Percentiles rank a stretch among this genome's conserved stretches.
Conservation (phyloP, 73 alveolate species). For the Paramecium octaurelia region DNA sequence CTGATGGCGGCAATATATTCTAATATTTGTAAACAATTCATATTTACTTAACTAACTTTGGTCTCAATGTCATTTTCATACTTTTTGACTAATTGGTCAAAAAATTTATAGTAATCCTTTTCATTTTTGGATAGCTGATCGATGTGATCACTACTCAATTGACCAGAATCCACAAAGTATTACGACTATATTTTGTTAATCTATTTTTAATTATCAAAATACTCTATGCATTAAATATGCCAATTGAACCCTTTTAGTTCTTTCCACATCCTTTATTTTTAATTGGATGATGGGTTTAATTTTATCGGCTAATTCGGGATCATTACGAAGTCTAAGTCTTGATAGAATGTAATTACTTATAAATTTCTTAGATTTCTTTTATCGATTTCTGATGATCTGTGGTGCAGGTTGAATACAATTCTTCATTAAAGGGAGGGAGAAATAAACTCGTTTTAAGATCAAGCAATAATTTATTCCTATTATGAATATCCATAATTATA, state of each 20-base stretch:
- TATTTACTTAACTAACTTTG: not conserved
- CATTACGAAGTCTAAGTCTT: not conserved
- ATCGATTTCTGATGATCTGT: not conserved
- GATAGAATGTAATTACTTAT: not conserved
- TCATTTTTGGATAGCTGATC: not conserved
- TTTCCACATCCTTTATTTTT: not conserved
- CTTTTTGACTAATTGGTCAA: not conserved
- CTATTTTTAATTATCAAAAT: not conserved
- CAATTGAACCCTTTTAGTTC: not conserved
- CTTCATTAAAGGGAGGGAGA: not conserved
- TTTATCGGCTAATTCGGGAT: not conserved
- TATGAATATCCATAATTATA: not conserved
- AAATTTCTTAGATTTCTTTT: not conserved
- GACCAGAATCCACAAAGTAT: not conserved
- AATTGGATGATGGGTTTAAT: not conserved
- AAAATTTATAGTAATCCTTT: not conserved
- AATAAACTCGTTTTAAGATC: not conserved
- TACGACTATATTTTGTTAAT: not conserved
- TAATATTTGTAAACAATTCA: not conserved
- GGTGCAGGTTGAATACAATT: not conserved
- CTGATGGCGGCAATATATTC: constrained; percentile 27
- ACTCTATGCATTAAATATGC: constrained; percentile 4
- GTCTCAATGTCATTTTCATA: not conserved
- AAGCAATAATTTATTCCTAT: not conserved
- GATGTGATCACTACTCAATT: not conserved